Evolutionary conservation across 106 monocot species (phyloP), one percentile per base, ranked within the genome.

Genomic region (Apostasia shenzhenica): DNA sequence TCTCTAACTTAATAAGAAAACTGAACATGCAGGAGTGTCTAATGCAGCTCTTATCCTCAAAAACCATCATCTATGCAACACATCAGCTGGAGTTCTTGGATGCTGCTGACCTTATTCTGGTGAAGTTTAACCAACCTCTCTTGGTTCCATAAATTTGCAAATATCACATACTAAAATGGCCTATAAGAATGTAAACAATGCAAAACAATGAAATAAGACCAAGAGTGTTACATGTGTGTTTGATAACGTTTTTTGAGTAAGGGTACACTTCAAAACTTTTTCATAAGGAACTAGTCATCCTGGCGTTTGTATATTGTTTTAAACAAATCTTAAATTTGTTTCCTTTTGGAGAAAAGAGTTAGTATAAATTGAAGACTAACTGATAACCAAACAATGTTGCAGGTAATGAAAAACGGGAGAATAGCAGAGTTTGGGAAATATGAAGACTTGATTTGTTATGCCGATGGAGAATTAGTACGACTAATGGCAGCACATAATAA

Each of bases 331-430:
- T 26, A 26, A 26, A 26, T 26, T 26, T 26, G 26, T 26, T 26
- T 26, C 26, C 26, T 26, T 26, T 26, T 26, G 26, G 26, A 26
- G 26, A 26, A 26, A 26, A 26, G 26, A 26, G 26, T 26, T 26
- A 26, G 26, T 26, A 26, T 26, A 26, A 26, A 26, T 0, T 26
- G 26, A 26, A 26, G 26, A n/a, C n/a, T n/a, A 26, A 26, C 26
- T 26, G 26, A 26, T 26, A 26, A 26, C 26, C 26, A 26, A 26
- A 26, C 26, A 26, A 26, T 26, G 26, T 57, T 69, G 9, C 78
- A 95, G 94, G 91, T 95, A 12, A 81, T 91, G 81, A 73, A 66
- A 70, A 73, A 95, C 66, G 94, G 94, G 69, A 77, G 71, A 62
- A 88, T 95, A 65, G 81, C 79, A 62, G 88, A 95, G 70, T 81